Base-by-base conservation (phyloP, 1,139 yeast genomes). In the Suhomyces bribrorum region DNA sequence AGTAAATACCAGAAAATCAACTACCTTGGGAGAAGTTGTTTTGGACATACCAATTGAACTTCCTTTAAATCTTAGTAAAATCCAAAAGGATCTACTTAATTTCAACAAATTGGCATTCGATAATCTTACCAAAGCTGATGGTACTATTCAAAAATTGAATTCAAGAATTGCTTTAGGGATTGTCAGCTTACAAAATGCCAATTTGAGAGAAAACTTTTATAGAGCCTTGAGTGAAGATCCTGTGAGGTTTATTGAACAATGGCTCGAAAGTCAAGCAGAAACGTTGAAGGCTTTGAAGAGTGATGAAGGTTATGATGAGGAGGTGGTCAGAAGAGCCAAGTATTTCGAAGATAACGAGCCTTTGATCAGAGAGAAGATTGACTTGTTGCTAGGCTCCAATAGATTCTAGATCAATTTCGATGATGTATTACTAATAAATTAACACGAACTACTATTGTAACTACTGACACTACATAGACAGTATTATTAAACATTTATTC, bases 221-320 rank as follows among this genome's bases (percentile, higher is more conserved):
- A 66, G 79, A 29, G 81, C 82, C 47, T 69, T 92, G 49, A 75
- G 87, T 31, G 74, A 81, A 33, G 81, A 89, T 53, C 97, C 98
- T 0, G 83, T 81, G 3, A 76, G 75, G 24, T 88, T 89, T 52
- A 65, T 92, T 48, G 73, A 83, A 41, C 73, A 79, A 35, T 88
- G 94, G 84, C 66, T 82, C 36, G 82, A 79, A 36, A 77, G 86
- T 15, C 94, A 88, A 57, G 73, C 87, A 26, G 81, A 85, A 46
- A 84, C 90, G 34, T 71, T 87, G 53, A 82, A 79, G 58, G 82
- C 88, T 13, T 74, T 88, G 48, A 77, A 84, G 52, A 87, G 94
- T 45, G 97, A 90, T 59, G 90, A 86, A 52, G 89, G 94, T 7
- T 86, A 86, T 60, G 88, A 86, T 56, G 97, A 90, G 62, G 97